A percentile compares a stretch with the other conserved stretches of the same genome.
Evolutionary conservation across 345 rosid species (phyloP).

Genomic region (Sonneratia caseolaris): DNA sequence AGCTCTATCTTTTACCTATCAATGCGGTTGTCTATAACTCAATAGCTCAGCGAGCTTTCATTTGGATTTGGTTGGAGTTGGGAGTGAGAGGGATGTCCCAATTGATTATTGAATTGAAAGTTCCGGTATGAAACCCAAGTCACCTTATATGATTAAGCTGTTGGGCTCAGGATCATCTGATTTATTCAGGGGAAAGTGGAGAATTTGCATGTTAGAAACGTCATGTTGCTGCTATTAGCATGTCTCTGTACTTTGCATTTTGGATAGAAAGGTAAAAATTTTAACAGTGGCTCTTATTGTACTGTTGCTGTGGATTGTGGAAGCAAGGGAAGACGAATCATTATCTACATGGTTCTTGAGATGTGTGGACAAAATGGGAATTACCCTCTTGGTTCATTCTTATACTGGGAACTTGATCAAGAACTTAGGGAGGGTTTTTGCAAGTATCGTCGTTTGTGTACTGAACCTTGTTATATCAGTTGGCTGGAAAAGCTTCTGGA

Average conservation of each 20-base stretch:
- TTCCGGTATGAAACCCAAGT: slow-evolving; percentile 34
- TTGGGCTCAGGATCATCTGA: slow-evolving; percentile 7
- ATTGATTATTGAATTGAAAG: too few relatives aligned
- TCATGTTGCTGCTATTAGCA: slow-evolving; percentile 15
- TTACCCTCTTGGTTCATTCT: slow-evolving; percentile 31
- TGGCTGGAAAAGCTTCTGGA: too few relatives aligned
- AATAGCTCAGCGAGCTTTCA: too few relatives aligned
- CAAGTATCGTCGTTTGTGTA: slow-evolving; percentile 47
- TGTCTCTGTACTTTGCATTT: slow-evolving; percentile 17
- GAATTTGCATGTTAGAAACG: slow-evolving; percentile 2
- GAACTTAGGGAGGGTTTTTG: slow-evolving; percentile 21
- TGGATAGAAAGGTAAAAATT: slow-evolving; percentile 3
- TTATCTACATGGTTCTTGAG: slow-evolving; percentile 33
- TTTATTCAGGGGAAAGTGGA: slow-evolving; percentile 14
- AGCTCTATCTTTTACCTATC: too few relatives aligned
- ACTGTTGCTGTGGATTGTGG: slow-evolving; percentile 56
- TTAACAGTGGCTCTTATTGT: slow-evolving; percentile 9
- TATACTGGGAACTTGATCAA: slow-evolving; percentile 24
- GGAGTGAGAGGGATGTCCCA: too few relatives aligned
- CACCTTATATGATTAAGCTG: slow-evolving; percentile 35
- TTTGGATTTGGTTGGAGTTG: too few relatives aligned
- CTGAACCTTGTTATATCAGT: slow-evolving; percentile 21
- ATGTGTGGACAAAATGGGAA: slow-evolving; percentile 5
- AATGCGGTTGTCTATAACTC: too few relatives aligned
- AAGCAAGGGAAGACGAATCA: slow-evolving; percentile 52